Evolutionary conservation across 257 asterid genomes (phyloP).

Genomic region (Haberlea rhodopensis): DNA sequence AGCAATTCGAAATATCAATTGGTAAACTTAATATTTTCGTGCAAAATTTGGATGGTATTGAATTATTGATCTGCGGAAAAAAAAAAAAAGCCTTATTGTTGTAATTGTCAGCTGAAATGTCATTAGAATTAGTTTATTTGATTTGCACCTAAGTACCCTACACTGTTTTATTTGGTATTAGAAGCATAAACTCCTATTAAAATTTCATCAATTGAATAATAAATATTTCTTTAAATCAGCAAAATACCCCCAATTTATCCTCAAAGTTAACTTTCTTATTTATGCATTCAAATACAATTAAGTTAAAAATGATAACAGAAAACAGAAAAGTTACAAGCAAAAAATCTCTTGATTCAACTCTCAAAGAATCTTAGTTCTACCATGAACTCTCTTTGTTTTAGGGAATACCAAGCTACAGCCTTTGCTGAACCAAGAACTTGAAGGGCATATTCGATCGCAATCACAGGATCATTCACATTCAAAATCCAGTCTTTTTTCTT

Average conservation of each 20-base stretch:
- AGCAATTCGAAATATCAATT: neutral
- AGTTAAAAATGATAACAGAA: neutral
- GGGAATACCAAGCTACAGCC: conserved; percentile 89
- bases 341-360: conserved; percentile 26
- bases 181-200: too few relatives aligned
- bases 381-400: conserved; percentile 73
- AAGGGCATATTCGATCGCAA: conserved; percentile 72
- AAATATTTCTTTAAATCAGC: too few relatives aligned
- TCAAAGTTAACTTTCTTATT: neutral
- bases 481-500: conserved; percentile 41
- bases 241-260: neutral
- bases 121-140: neutral
- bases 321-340: conserved; percentile 2
- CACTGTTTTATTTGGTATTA: too few relatives aligned
- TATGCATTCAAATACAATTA: neutral
- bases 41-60: neutral
- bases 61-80: too few relatives aligned
- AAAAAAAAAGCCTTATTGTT: too few relatives aligned
- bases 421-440: conserved; percentile 86
- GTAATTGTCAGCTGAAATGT: neutral
- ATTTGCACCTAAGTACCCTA: too few relatives aligned
- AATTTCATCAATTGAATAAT: too few relatives aligned
- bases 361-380: conserved; percentile 75
- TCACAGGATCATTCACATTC: conserved; percentile 52
- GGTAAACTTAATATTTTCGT: neutral